Percentiles rank a stretch among this genome's conserved stretches.
Evolutionary conservation across 768 basidiomycete species (phyloP).

Genomic region (Xerocomellus dryophilus): DNA sequence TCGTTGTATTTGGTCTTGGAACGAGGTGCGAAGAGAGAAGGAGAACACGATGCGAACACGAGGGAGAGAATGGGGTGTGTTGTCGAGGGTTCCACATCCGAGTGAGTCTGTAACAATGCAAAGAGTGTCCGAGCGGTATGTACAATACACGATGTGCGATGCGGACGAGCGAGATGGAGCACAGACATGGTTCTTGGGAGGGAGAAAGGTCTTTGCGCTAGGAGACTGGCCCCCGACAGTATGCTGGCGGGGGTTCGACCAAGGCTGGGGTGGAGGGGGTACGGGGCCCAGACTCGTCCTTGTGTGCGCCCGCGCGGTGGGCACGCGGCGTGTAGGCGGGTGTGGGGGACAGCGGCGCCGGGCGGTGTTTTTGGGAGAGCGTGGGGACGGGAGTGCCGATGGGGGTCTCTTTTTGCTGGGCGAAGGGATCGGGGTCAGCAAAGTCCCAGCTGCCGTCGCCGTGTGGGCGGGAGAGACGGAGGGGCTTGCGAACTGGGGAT

Average conservation of each 20-base stretch:
- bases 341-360: conserved; percentile 7
- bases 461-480: conserved; percentile 21
- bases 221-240: conserved; percentile 6
- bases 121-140: conserved; percentile 3
- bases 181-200: no score
- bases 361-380: conserved; percentile 10
- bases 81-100: conserved; percentile 1
- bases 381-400: background rate
- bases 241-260: conserved; percentile 30
- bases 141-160: background rate
- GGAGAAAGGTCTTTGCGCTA: no score
- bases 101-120: background rate
- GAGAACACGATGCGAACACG: background rate
- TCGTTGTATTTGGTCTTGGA: background rate
- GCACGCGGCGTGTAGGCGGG: conserved; percentile 10
- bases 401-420: background rate
- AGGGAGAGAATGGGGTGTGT: conserved; percentile 4
- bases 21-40: background rate
- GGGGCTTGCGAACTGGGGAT: conserved; percentile 23
- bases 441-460: conserved; percentile 30
- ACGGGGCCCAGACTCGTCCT: conserved; percentile 18
- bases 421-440: conserved; percentile 27
- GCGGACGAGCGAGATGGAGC: no score
- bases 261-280: conserved; percentile 17
- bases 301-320: conserved; percentile 12